Base-by-base conservation (phyloP, 352 stramenopile genomes). In the Pythium apleroticum region DNA sequence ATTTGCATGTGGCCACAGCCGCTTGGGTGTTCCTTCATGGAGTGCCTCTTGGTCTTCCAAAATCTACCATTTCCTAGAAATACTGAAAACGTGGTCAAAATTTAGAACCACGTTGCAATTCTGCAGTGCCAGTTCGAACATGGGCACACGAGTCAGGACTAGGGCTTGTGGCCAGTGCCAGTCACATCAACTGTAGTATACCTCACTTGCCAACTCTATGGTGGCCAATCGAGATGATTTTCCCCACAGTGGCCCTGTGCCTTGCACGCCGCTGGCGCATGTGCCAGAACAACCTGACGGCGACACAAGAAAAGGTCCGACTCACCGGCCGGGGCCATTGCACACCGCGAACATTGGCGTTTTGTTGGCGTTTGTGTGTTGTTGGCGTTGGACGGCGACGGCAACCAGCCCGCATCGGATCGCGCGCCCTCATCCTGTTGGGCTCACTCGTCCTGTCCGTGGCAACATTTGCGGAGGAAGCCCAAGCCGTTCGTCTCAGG, bases 221-320 rank as follows among this genome's bases (percentile, higher is more conserved):
- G 35, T 25, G n/a, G 43, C 43, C 43, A 17, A 20, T 20, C 39
- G 6, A n/a, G 9, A 20, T 49, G 43, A 56, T 56, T 57, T 57
- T 63, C 43, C 27, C 57, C 20, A 30, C 17, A 65, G 59, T 57
- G 35, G 49, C 14, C 8, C 25, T 31, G 27, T 20, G 33, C 50
- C 50, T 54, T 66, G 43, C n/a, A 50, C 22, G 37, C 10, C 10
- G 11, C 17, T 63, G 62, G 54, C 62, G 55, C 45, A 57, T 59
- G 62, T 45, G 46, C 17, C 7, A 12, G 33, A 27, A 54, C 52
- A 28, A 67, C 62, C 52, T 43, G 62, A 68, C 62, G 58, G 50
- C 60, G 41, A 56, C 43, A 55, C 52, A 68, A 49, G 62, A 56
- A 68, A 67, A 57, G 46, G 62, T 35, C 53, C 53, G 50, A 62